phyloP scores from a whole-genome alignment of 2,329 filamentous ascomycete genomes.

The Tolypocladium nubicola region DNA sequence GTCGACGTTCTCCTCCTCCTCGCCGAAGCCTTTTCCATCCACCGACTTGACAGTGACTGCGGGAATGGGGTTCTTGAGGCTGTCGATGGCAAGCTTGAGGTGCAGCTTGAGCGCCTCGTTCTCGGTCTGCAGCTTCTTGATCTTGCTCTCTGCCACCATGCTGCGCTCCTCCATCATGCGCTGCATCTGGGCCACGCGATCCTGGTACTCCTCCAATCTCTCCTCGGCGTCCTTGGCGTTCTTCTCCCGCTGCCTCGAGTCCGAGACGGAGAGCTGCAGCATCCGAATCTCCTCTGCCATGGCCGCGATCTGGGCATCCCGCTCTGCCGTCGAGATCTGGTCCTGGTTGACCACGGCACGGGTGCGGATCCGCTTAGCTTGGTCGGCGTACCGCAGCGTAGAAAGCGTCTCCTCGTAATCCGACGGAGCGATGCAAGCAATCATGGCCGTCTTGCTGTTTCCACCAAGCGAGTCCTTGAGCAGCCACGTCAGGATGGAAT shows the following conservation, averaged over 20 bases:
- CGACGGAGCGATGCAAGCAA: slow-evolving; percentile 87
- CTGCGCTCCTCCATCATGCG: slow-evolving; percentile 91
- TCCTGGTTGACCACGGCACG: slow-evolving; percentile 94
- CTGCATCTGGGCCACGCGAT: slow-evolving; percentile 80
- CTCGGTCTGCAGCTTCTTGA: slow-evolving; percentile 77
- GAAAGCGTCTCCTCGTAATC: slow-evolving; percentile 97
- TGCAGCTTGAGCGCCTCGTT: slow-evolving; percentile 85
- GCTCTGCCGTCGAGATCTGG: slow-evolving; percentile 80
- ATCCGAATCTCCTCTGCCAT: slow-evolving; percentile 92
- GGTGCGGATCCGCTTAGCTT: slow-evolving; percentile 94
- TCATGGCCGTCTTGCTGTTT: slow-evolving; percentile 98
- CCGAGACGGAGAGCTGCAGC: slow-evolving; percentile 66
- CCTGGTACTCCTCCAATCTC: slow-evolving; percentile 88
- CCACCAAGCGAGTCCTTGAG: slow-evolving; percentile 92
- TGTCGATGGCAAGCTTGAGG: slow-evolving; percentile 74
- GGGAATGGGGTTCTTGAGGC: slow-evolving; percentile 86
- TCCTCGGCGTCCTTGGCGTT: slow-evolving; percentile 71
- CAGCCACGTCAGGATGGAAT: slow-evolving; percentile 75
- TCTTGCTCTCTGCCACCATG: slow-evolving; percentile 87
- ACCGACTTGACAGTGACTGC: slow-evolving; percentile 30
- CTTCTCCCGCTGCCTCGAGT: slow-evolving; percentile 58
- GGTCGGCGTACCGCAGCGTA: slow-evolving; percentile 91
- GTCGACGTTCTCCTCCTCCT: slow-evolving; percentile 19
- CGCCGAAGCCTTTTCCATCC: slow-evolving; percentile 10
- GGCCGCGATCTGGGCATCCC: slow-evolving; percentile 84